Evolutionary conservation across 140 eudicot genomes (phyloP), one percentile per base, ranked within the genome.

Genomic region (Ambrosia hybrid): DNA sequence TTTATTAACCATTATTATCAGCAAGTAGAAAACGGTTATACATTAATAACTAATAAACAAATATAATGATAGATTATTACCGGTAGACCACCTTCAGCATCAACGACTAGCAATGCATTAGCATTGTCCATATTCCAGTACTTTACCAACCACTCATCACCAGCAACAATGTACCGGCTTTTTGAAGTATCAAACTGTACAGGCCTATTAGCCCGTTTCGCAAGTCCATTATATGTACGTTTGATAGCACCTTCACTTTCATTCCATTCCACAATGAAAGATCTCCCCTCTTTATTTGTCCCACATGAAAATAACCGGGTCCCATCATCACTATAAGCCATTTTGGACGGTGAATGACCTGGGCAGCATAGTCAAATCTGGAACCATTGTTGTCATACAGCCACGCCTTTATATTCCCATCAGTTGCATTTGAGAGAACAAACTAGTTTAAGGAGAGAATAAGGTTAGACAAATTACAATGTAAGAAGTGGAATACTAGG

Each of bases 291-390:
- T 77, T 87, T 87, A 75, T 90, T 90, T 41, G 89, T 85, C 57
- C 97, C 97, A n/a, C 97, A 90, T 38, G 97, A 90, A 82, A 90
- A 90, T 72, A 90, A 80, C 82, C 97, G 81, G 49, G 90, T 79
- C 70, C 92, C 96, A 69, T 89, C 96, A 64, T 83, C 78, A 69
- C 86, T 86, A 71, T 89, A 89, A 8, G 85, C 85, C 96, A 89
- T 86, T 5, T 72, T 82, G 62, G 88, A 86, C 73, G 88, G 70
- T 45, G 96, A 84, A 78, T 68, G 86, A 75, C 96, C 96, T 15
- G 90, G 96, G 96, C 96, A 76, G 84, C 89, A 68, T 89, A 89
- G 80, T 89, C 88, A 56, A 89, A 84, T 77, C 96, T 83, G 16
- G 92, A 79, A 39, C 96, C 96, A 78, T 70, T 3, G 66, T 82